phyloP scores from a whole-genome alignment of 495 filamentous ascomycete species.

The Entonaema liquescens region DNA sequence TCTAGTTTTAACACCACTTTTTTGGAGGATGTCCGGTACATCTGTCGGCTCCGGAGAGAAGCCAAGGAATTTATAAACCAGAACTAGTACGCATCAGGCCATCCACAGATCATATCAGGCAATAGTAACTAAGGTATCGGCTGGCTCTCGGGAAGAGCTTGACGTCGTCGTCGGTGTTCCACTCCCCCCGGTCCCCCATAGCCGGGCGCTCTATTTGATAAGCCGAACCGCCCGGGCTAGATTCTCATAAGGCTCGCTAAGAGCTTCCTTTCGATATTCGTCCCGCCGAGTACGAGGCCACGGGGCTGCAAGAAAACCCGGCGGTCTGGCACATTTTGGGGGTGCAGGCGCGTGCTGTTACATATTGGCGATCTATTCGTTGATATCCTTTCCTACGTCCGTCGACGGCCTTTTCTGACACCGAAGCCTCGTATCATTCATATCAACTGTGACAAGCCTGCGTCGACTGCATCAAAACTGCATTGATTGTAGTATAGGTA shows the following conservation, averaged over 20 bases:
- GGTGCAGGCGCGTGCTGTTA: conserved; percentile 22
- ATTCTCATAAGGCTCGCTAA: conserved; percentile 2
- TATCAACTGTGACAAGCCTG: not conserved
- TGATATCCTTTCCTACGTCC: not conserved
- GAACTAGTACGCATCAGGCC: conserved; percentile 8
- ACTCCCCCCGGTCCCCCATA: conserved; percentile 13
- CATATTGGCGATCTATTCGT: conserved; percentile 28
- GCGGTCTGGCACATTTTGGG: conserved; percentile 26
- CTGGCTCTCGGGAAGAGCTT: conserved; percentile 2
- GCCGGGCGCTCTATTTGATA: conserved; percentile 11
- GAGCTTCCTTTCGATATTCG: conserved; percentile 5
- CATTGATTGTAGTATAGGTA: not conserved
- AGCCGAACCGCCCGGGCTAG: conserved; percentile 23
- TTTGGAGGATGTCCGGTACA: conserved; percentile 6
- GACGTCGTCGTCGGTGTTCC: conserved; percentile 22
- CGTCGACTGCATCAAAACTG: not conserved
- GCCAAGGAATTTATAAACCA: conserved; percentile 2
- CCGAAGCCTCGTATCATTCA: conserved; percentile 10
- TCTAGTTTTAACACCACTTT: conserved; percentile 16
- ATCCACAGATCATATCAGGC: not conserved
- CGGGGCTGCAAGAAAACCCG: conserved; percentile 24
- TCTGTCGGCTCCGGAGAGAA: conserved; percentile 13
- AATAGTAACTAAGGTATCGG: not conserved
- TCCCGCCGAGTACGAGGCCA: conserved; percentile 19
- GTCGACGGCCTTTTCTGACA: conserved; percentile 10